Evolutionary conservation across 2,329 filamentous ascomycete species (phyloP), one percentile per base, ranked within the genome.

Genomic region (Aspergillus hiratsukae): DNA sequence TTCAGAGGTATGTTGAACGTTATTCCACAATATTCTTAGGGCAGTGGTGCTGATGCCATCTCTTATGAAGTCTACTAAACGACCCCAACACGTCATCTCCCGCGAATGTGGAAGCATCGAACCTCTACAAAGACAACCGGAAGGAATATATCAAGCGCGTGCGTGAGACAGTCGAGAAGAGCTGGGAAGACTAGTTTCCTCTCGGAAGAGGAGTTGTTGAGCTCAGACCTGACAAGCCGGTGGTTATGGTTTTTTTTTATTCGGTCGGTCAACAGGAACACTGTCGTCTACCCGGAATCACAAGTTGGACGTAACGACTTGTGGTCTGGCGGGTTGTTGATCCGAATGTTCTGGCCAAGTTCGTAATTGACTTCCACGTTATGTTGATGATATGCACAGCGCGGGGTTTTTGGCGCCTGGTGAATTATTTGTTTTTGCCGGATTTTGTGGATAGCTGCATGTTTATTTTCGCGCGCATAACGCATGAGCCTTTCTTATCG

Each of bases 31-130:
- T 35, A 11, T 41, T 45, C 40, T 53, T 31, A 27, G 14, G 17
- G 28, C 21, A 41, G 49, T 48, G 40, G 4, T 52, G n/a, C 14
- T 49, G 25, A 48, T 43, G 10, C 5, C 19, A 19, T 23, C 14
- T 19, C 54, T 37, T 8, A 4, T 41, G 7, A 60, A 97, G 93
- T 84, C 78, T 99, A 48, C 82, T 99, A 14, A 97, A 99, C 75
- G 94, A 99, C 66, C 94, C 94, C 1, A 99, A 99, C 74, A 99
- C 94, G n/a, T 94, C 91, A 57, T 96, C 91, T 1, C 94, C 94
- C 0, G 94, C 94, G 55, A 99, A 99, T 68, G 94, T 97, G 66
- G 94, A 99, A 77, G 94, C 94, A 1, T 96, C 91, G 54, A 99
- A 97, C 72, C 81, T 97, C 8, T 99, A 97, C 82, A 97, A 97